These are phyloP conservation scores for Sclerotinia sclerotiorum DNA, from an alignment of 2,329 filamentous ascomycete genomes.

Conservation along the genomic window DNA sequence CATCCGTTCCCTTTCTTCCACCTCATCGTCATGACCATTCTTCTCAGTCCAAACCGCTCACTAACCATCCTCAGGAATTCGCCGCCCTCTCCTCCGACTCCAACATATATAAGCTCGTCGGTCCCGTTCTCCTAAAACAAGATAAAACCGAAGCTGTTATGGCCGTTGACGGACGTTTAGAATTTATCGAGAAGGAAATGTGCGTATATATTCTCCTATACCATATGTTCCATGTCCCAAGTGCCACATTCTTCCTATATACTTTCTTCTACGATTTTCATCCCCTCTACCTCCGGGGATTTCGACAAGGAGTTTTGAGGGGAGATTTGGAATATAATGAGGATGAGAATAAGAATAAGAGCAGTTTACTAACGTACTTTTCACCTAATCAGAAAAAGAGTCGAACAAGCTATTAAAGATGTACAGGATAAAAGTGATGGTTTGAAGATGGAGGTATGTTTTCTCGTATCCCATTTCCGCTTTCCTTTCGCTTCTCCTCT, in stretches of 20 bases:
- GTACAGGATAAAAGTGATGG: slow-evolving; percentile 64
- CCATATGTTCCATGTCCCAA: background rate
- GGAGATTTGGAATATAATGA: background rate
- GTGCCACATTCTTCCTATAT: no score
- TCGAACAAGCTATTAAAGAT: slow-evolving; percentile 64
- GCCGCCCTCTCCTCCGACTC: slow-evolving; percentile 73
- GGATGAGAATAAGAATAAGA: background rate
- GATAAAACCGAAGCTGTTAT: slow-evolving; percentile 86
- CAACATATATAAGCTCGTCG: slow-evolving; percentile 93
- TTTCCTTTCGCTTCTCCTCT: background rate
- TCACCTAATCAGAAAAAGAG: slow-evolving; percentile 54
- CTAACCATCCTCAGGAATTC: slow-evolving; percentile 65
- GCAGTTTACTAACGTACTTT: background rate
- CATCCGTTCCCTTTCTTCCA: background rate
- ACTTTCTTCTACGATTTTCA: background rate
- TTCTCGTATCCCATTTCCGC: background rate
- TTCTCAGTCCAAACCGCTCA: slow-evolving; percentile 16
- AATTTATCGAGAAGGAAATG: slow-evolving; percentile 95
- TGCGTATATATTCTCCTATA: slow-evolving; percentile 46
- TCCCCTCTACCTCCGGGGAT: background rate
- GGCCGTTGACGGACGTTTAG: slow-evolving; percentile 85
- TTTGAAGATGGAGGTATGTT: slow-evolving; percentile 61
- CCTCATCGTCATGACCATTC: no score
- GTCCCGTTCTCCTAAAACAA: slow-evolving; percentile 91
- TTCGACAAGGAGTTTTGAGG: background rate